Percentiles rank a stretch among this genome's conserved stretches.
Evolutionary conservation across 2,329 filamentous ascomycete species (phyloP).

Genomic region (Aspergillus awamori): DNA sequence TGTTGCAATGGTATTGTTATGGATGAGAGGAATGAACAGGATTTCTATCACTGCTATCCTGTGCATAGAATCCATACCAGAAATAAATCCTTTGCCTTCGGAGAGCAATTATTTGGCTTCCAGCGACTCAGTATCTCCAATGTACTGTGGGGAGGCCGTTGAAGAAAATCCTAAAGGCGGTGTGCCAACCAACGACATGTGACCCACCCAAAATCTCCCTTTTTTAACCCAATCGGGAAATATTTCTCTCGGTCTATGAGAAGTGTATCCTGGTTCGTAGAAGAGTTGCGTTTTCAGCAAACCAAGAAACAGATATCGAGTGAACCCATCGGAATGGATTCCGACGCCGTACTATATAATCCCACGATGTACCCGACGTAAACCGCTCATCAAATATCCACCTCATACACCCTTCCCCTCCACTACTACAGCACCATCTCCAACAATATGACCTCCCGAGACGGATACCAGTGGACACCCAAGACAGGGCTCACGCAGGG

Average conservation of each 20-base stretch:
- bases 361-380: background rate
- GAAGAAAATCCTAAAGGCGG: background rate
- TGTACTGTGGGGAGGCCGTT: no score
- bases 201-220: background rate
- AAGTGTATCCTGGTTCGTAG: background rate
- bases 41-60: no score
- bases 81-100: no score
- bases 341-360: background rate
- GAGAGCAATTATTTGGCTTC: no score
- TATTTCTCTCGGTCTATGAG: background rate
- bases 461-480: conserved; percentile 32
- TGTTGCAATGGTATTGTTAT: no score
- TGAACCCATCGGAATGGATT: background rate
- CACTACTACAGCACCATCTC: background rate
- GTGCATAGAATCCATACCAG: no score
- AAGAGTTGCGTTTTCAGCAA: no score
- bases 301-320: background rate
- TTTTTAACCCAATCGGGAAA: background rate
- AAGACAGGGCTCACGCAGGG: conserved; percentile 24
- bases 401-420: background rate
- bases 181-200: background rate
- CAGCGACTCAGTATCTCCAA: background rate
- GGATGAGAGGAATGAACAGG: no score
- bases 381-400: background rate
- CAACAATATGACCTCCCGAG: conserved; percentile 24